Evolutionary conservation across 2,329 filamentous ascomycete species (phyloP).

Genomic region (Colletotrichum coccodes): DNA sequence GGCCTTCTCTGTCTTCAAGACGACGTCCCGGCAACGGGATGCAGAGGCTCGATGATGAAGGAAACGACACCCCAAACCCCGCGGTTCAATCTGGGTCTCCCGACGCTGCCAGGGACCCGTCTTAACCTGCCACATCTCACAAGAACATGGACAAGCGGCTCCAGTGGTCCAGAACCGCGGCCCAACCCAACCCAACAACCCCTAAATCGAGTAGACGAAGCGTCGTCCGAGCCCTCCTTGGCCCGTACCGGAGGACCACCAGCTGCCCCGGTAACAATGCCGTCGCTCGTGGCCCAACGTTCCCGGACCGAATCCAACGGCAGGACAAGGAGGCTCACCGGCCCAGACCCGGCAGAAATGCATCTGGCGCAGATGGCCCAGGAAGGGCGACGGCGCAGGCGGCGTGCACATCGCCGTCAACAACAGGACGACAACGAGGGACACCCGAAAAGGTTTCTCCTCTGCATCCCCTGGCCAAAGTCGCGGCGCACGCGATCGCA

Average conservation of each 20-base stretch:
- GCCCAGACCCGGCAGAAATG: constrained; percentile 59
- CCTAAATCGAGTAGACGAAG: constrained; percentile 32
- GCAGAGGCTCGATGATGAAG: constrained; percentile 35
- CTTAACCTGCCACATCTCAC: constrained; percentile 53
- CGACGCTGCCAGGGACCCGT: constrained; percentile 52
- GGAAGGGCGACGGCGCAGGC: constrained; percentile 48
- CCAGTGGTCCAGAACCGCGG: constrained; percentile 38
- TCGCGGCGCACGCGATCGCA: constrained; percentile 64
- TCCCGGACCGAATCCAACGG: constrained; percentile 7
- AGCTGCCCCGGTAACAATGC: not conserved
- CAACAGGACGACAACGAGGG: constrained; percentile 33
- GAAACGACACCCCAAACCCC: constrained; percentile 58
- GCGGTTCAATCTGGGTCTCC: constrained; percentile 48
- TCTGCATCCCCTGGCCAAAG: constrained; percentile 66
- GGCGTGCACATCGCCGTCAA: constrained; percentile 34
- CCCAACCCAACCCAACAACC: constrained; percentile 29
- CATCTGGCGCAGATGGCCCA: constrained; percentile 57
- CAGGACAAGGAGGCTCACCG: constrained; percentile 41
- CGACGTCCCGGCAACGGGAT: constrained; percentile 1
- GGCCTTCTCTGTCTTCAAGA: constrained; percentile 12
- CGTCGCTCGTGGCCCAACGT: constrained; percentile 18
- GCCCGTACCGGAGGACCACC: not conserved
- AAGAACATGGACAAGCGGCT: constrained; percentile 50
- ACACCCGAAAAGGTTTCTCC: constrained; percentile 56
- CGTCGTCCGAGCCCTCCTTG: constrained; percentile 27